These are phyloP conservation scores for Platanus orientalis DNA, from an alignment of 164 flowering plant genomes.

Conservation along the genomic window DNA sequence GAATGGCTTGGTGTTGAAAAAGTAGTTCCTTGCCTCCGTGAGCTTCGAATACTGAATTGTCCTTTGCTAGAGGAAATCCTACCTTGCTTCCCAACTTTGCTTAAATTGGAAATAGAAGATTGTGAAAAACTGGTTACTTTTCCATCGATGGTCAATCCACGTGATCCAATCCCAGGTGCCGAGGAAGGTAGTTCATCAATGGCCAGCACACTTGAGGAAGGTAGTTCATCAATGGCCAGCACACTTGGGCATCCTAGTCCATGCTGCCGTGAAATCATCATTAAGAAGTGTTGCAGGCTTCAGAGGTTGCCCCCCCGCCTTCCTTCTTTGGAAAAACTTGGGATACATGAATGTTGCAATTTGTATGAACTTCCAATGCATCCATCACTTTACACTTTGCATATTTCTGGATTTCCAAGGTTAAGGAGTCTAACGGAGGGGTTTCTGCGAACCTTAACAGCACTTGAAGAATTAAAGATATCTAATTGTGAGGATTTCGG, in stretches of 20 bases:
- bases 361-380: not conserved
- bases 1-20: too few species aligned
- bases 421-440: not conserved
- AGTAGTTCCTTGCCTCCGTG: too few species aligned
- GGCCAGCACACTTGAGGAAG: too few species aligned
- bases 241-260: not conserved
- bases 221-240: too few species aligned
- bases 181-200: too few species aligned
- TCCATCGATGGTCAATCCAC: too few species aligned
- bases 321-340: slow-evolving; percentile 12
- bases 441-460: not conserved
- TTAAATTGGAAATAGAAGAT: slow-evolving; percentile 7
- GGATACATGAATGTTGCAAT: not conserved
- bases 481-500: too few species aligned
- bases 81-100: not conserved
- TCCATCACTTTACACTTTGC: not conserved
- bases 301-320: not conserved
- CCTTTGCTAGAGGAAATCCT: too few species aligned
- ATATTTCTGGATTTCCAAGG: not conserved
- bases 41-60: too few species aligned
- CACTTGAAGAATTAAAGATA: not conserved
- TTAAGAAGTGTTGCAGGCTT: not conserved
- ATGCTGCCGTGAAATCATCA: not conserved
- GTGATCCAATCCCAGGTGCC: too few species aligned
- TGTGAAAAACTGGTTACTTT: not conserved